These are phyloP conservation scores for Suhomyces guaymorum DNA, from an alignment of 1,139 yeast genomes.

Conservation along the genomic window DNA sequence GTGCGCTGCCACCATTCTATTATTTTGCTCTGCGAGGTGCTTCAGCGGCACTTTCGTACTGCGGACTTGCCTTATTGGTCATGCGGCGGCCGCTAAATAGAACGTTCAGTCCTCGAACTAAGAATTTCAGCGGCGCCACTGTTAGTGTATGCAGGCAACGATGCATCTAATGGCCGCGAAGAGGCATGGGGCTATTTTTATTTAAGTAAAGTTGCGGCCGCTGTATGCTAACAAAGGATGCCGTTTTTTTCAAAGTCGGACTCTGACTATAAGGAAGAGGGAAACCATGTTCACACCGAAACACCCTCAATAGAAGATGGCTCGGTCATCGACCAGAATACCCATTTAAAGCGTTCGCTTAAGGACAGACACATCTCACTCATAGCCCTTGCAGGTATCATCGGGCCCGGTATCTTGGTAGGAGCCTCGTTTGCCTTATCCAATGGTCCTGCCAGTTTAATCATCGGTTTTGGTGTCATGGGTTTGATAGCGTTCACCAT, in stretches of 20 bases:
- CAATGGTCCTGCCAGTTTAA: conserved; percentile 48
- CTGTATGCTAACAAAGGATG: background rate
- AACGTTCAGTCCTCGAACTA: background rate
- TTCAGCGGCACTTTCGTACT: background rate
- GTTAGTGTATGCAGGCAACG: background rate
- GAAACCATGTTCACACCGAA: conserved; percentile 3
- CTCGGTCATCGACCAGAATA: conserved; percentile 16
- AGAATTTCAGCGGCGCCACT: background rate
- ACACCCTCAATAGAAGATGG: conserved; percentile 7
- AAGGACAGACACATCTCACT: conserved; percentile 47
- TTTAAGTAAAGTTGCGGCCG: background rate
- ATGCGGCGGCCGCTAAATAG: background rate
- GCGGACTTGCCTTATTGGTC: conserved; percentile 1
- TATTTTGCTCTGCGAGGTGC: background rate
- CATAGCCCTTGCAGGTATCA: conserved; percentile 55
- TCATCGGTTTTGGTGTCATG: conserved; percentile 49
- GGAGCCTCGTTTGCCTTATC: conserved; percentile 49
- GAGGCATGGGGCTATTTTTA: background rate
- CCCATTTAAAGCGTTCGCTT: conserved; percentile 34
- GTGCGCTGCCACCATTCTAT: background rate
- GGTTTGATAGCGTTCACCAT: conserved; percentile 58
- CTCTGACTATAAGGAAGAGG: conserved; percentile 4
- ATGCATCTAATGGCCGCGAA: too few relatives aligned
- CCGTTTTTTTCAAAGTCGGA: background rate
- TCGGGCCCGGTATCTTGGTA: conserved; percentile 55